A percentile compares a stretch with the other conserved stretches of the same genome.
phyloP scores from a whole-genome alignment of 2,329 filamentous ascomycete genomes.

The Fusarium cicatricum region DNA sequence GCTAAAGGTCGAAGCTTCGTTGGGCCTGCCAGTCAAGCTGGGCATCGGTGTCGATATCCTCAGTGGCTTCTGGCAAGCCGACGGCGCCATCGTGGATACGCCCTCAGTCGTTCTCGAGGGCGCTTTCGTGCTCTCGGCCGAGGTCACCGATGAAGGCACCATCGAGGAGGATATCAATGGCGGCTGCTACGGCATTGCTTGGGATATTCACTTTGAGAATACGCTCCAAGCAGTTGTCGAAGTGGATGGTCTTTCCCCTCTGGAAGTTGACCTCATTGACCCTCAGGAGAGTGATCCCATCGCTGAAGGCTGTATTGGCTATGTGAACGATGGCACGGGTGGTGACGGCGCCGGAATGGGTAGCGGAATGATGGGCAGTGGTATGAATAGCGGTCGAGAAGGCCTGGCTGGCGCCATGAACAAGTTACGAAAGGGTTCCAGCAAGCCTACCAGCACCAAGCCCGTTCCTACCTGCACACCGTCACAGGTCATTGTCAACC shows the following conservation, averaged over 20 bases:
- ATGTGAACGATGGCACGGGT: not conserved
- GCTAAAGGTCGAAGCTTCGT: not conserved
- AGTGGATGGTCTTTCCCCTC: not conserved
- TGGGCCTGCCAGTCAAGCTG: slow-evolving; percentile 3
- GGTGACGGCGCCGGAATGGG: too few relatives aligned
- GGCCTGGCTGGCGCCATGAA: too few relatives aligned
- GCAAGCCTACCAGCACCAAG: not conserved
- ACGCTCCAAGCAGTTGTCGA: slow-evolving; percentile 1
- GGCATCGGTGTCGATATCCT: slow-evolving; percentile 1
- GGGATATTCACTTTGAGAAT: slow-evolving; percentile 7
- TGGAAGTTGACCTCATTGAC: not conserved
- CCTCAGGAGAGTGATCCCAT: not conserved
- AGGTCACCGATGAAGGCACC: not conserved
- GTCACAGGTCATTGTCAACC: not conserved
- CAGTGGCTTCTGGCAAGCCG: not conserved
- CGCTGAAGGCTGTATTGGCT: slow-evolving; percentile 2
- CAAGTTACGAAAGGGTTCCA: not conserved
- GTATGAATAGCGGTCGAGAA: too few relatives aligned
- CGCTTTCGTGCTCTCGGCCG: not conserved
- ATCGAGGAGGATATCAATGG: not conserved
- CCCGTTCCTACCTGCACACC: not conserved
- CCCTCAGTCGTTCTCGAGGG: not conserved
- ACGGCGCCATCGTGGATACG: slow-evolving; percentile 1
- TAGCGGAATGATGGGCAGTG: too few relatives aligned
- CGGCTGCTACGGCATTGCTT: slow-evolving; percentile 8